A percentile compares a stretch with the other conserved stretches of the same genome.
Conservation (phyloP, 192 early-diverging fungal genomes). For the Allomyces macrogynus region DNA sequence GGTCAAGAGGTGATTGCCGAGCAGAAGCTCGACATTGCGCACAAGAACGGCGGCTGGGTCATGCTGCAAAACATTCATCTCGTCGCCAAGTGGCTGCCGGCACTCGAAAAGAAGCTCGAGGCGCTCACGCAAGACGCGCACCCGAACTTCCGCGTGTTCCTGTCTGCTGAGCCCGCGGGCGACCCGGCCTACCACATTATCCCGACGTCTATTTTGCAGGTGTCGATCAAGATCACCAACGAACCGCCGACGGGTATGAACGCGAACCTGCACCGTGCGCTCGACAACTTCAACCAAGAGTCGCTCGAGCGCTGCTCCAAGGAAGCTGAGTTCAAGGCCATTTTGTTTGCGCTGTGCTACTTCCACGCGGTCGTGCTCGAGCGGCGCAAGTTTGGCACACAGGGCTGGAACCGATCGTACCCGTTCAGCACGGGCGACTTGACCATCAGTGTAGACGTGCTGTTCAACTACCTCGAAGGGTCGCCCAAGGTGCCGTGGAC, state of each 20-base stretch:
- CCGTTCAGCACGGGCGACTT: constrained; percentile 98
- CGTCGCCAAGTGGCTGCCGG: constrained; percentile 74
- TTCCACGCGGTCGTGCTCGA: constrained; percentile 86
- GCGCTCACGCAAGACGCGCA: constrained; percentile 20
- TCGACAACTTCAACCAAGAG: constrained; percentile 35
- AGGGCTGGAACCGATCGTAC: constrained; percentile 93
- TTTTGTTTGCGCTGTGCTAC: constrained; percentile 68
- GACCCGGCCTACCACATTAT: constrained; percentile 52
- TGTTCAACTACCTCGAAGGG: constrained; percentile 76
- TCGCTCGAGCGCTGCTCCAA: constrained; percentile 42
- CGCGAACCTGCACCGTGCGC: constrained; percentile 72
- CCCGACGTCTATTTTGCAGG: constrained; percentile 69
- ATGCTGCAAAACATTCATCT: constrained; percentile 96
- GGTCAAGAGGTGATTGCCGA: constrained; percentile 69
- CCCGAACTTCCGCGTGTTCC: constrained; percentile 74
- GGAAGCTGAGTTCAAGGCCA: constrained; percentile 74
- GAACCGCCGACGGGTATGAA: constrained; percentile 92
- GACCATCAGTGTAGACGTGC: constrained; percentile 62
- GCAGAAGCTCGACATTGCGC: constrained; percentile 60
- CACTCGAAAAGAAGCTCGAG: constrained; percentile 87
- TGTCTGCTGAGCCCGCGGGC: constrained; percentile 74
- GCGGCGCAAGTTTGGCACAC: constrained; percentile 86
- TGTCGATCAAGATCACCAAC: constrained; percentile 79
- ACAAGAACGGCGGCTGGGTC: constrained; percentile 80
- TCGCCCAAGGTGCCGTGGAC: constrained; percentile 93